phyloP scores from a whole-genome alignment of 2,329 filamentous ascomycete genomes.

The Nannizzia gypsea region DNA sequence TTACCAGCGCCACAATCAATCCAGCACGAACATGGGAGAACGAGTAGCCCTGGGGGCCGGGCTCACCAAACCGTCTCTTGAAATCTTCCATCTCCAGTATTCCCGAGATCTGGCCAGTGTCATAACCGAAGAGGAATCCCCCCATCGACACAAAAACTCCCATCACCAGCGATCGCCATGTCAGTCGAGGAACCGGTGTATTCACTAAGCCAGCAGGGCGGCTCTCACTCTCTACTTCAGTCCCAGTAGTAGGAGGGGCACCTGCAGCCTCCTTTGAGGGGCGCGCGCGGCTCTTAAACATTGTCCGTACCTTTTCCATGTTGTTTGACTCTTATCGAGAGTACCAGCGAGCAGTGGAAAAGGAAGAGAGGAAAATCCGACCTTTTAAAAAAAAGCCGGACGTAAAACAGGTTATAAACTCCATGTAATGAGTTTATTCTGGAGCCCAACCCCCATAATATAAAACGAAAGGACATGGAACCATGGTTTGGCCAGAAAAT shows the following conservation, averaged over 20 bases:
- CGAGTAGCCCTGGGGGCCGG: slow-evolving; percentile 23
- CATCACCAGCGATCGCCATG: slow-evolving; percentile 33
- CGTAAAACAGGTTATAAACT: not conserved
- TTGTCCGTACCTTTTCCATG: not conserved
- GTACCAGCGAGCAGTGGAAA: not conserved
- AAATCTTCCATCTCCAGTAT: slow-evolving; percentile 39
- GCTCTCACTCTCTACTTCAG: slow-evolving; percentile 6
- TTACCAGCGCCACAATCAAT: slow-evolving; percentile 35
- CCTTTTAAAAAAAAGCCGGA: not conserved
- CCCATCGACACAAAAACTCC: slow-evolving; percentile 38
- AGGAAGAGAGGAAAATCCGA: not conserved
- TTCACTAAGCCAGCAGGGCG: slow-evolving; percentile 22
- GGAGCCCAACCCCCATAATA: not conserved
- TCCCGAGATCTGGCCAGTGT: slow-evolving; percentile 33
- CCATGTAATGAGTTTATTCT: not conserved
- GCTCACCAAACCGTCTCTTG: slow-evolving; percentile 29
- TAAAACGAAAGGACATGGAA: not conserved
- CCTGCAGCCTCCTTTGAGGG: slow-evolving; percentile 3
- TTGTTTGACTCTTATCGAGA: not conserved
- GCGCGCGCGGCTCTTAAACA: not conserved
- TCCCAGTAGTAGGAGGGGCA: not conserved
- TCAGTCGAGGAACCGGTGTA: slow-evolving; percentile 33
- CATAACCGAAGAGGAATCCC: slow-evolving; percentile 37
- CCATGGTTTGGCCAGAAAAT: not conserved
- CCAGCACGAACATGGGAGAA: slow-evolving; percentile 37